These are phyloP conservation scores for Jatropha curcas DNA, from an alignment of 345 rosid species.

Conservation along the genomic window DNA sequence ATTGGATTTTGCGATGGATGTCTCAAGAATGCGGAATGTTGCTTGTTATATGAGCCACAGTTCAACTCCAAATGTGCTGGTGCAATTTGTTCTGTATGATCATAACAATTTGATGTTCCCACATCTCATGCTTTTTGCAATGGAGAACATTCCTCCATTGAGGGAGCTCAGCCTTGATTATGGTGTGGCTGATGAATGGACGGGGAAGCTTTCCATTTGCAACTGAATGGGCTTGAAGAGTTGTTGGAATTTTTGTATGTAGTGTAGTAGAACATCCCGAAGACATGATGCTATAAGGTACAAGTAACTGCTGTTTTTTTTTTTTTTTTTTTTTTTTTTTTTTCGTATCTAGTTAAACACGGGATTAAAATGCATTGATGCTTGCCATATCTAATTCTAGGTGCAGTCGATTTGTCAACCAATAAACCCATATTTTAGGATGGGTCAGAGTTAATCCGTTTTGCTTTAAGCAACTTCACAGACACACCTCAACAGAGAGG, in stretches of 20 bases:
- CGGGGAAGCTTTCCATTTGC: slow-evolving; percentile 78
- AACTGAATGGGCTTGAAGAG: slow-evolving; percentile 38
- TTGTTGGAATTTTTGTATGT: slow-evolving; percentile 19
- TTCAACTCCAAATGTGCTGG: slow-evolving; percentile 75
- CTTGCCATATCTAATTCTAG: not conserved
- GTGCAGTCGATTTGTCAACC: not conserved
- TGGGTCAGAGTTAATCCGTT: not conserved
- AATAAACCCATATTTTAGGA: not conserved
- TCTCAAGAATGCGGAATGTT: slow-evolving; percentile 88
- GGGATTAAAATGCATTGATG: no score
- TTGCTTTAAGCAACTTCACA: slow-evolving; percentile 10
- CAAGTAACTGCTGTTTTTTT: not conserved
- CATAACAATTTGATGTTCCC: slow-evolving; percentile 90
- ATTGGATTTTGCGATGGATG: slow-evolving; percentile 92
- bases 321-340: no score
- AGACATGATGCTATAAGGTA: slow-evolving; percentile 41
- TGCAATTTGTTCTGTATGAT: slow-evolving; percentile 79
- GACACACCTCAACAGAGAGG: slow-evolving; percentile 5
- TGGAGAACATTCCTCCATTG: slow-evolving; percentile 89
- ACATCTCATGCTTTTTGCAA: slow-evolving; percentile 84
- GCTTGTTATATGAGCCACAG: slow-evolving; percentile 95
- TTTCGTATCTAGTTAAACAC: not conserved
- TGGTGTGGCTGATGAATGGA: slow-evolving; percentile 81
- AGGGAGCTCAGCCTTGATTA: slow-evolving; percentile 92
- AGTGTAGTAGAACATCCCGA: slow-evolving; percentile 21